These are phyloP conservation scores for Intubia oerlemansii DNA, from an alignment of 2,329 filamentous ascomycete species.

Conservation along the genomic window DNA sequence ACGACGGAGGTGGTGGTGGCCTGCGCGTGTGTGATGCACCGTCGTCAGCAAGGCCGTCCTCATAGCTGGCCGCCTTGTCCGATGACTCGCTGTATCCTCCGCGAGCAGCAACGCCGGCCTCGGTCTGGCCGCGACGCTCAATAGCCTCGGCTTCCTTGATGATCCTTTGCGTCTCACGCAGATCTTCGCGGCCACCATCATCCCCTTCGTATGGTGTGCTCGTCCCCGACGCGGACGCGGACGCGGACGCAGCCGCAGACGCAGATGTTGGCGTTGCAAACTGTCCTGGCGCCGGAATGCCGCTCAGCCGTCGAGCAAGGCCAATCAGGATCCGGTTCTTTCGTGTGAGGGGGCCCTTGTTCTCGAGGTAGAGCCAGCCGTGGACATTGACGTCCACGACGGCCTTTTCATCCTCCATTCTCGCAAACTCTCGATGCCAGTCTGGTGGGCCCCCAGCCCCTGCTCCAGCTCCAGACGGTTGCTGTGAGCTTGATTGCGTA, in stretches of 20 bases:
- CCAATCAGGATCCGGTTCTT: slow-evolving; percentile 76
- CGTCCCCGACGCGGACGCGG: too few species aligned
- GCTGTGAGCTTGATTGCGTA: too few species aligned
- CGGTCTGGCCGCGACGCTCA: slow-evolving; percentile 45
- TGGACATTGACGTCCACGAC: slow-evolving; percentile 86
- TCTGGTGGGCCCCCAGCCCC: slow-evolving; percentile 18
- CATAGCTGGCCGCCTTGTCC: slow-evolving; percentile 9
- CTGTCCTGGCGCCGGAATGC: slow-evolving; percentile 46
- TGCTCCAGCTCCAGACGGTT: too few species aligned
- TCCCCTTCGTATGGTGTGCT: too few species aligned
- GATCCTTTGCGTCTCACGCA: slow-evolving; percentile 47
- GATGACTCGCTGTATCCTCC: slow-evolving; percentile 56
- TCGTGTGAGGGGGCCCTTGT: slow-evolving; percentile 63
- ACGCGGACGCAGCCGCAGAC: slow-evolving; percentile 2
- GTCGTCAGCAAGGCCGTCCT: slow-evolving; percentile 20
- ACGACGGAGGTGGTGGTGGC: slow-evolving; percentile 1
- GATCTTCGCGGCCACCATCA: too few species aligned
- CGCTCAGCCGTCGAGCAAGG: slow-evolving; percentile 69
- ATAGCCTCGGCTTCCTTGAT: slow-evolving; percentile 63
- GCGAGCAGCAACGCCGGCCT: slow-evolving; percentile 46
- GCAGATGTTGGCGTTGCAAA: slow-evolving; percentile 13
- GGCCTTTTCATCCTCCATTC: slow-evolving; percentile 60
- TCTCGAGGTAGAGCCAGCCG: slow-evolving; percentile 85
- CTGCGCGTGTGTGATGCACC: slow-evolving; percentile 7
- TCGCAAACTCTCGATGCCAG: slow-evolving; percentile 61